Conservation (phyloP, 139 green algal species). For the Chara braunii region DNA sequence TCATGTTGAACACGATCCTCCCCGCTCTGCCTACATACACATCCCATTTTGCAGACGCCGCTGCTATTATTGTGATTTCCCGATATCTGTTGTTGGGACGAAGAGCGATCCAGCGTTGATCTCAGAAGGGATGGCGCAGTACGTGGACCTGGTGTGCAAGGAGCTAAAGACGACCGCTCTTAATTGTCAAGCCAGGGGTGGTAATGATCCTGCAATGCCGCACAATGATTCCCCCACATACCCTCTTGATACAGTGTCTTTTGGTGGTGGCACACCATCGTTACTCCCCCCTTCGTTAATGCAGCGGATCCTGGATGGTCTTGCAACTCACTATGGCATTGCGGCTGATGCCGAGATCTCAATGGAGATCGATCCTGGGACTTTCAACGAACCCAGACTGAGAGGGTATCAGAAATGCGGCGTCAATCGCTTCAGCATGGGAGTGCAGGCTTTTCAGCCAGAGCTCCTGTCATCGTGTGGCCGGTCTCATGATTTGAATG, state of each 20-base stretch:
- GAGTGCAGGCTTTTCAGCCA: conserved; percentile 62
- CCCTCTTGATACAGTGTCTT: conserved; percentile 72
- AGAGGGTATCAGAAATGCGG: conserved; percentile 62
- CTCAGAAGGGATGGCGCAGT: conserved; percentile 32
- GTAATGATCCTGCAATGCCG: background rate
- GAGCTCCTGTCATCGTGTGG: conserved; percentile 23
- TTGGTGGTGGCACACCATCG: conserved; percentile 86
- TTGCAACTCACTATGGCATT: conserved; percentile 57
- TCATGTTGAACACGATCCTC: too few species aligned
- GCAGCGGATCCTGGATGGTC: conserved; percentile 49
- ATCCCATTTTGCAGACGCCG: conserved; percentile 91
- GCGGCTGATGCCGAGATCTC: conserved; percentile 65
- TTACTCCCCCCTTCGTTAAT: conserved; percentile 68
- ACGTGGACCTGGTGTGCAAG: conserved; percentile 53
- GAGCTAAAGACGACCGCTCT: conserved; percentile 54
- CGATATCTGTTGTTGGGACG: conserved; percentile 63
- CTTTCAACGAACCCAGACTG: conserved; percentile 72
- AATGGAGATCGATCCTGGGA: conserved; percentile 90
- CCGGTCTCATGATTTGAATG: conserved; percentile 17
- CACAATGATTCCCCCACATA: background rate
- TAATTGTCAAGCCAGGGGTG: background rate
- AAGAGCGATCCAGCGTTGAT: background rate
- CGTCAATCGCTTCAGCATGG: conserved; percentile 81
- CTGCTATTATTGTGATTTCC: conserved; percentile 96
- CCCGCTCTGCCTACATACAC: conserved; percentile 70